Percentiles rank a stretch among this genome's conserved stretches.
phyloP scores from a whole-genome alignment of 306 rosid genomes.

The Quercus parvula region DNA sequence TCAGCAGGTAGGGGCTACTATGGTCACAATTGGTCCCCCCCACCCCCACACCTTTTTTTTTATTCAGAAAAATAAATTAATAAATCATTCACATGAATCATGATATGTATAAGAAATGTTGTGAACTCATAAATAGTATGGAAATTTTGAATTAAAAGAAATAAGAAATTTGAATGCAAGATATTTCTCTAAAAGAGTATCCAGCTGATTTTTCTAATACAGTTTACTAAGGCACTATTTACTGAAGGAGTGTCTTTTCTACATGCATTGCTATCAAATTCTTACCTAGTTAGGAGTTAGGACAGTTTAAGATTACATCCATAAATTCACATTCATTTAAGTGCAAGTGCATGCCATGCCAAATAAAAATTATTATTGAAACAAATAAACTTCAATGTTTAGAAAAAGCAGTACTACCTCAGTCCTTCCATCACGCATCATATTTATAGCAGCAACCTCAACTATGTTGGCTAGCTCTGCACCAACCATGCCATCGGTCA shows the following conservation, averaged over 20 bases:
- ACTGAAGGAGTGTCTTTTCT: not conserved
- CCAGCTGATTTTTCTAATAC: not conserved
- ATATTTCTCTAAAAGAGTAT: not conserved
- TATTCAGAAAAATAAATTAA: too few relatives aligned
- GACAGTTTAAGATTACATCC: not conserved
- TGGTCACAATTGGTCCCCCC: too few relatives aligned
- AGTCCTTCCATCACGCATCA: slow-evolving; percentile 89
- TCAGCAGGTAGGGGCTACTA: too few relatives aligned
- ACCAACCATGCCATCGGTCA: slow-evolving; percentile 99
- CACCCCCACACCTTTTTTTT: too few relatives aligned
- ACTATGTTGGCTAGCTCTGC: slow-evolving; percentile 96
- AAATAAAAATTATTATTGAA: not conserved
- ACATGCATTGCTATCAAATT: not conserved
- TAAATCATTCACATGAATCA: not conserved
- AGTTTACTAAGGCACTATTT: not conserved
- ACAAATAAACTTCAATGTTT: not conserved
- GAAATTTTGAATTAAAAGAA: not conserved
- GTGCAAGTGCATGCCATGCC: not conserved
- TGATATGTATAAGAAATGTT: not conserved
- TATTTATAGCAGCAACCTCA: slow-evolving; percentile 96
- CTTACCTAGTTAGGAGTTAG: not conserved
- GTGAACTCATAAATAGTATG: not conserved
- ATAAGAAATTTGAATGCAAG: not conserved
- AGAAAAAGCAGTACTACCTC: slow-evolving; percentile 51
- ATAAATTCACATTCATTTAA: not conserved